These are phyloP conservation scores for Lodderomyces elongisporus DNA, from an alignment of 1,139 yeast genomes.

Conservation along the genomic window DNA sequence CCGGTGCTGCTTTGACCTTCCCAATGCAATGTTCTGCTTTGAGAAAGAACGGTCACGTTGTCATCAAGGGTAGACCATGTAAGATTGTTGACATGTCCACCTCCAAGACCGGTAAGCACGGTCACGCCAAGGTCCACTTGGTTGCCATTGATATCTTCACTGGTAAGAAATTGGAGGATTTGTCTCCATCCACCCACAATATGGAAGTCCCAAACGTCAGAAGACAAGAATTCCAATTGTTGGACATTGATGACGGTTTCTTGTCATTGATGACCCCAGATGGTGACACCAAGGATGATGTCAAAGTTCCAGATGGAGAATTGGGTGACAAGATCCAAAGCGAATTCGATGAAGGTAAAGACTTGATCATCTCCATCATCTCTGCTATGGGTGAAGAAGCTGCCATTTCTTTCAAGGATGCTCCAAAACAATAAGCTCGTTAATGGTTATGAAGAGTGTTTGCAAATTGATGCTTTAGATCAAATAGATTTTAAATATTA, in stretches of 20 bases:
- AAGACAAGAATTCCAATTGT: constrained; percentile 94
- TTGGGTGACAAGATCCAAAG: constrained; percentile 87
- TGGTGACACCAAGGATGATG: constrained; percentile 99
- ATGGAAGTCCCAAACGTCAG: constrained; percentile 98
- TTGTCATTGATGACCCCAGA: constrained; percentile 94
- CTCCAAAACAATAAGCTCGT: constrained; percentile 56
- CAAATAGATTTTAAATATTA: too few relatives aligned
- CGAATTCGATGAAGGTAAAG: constrained; percentile 97
- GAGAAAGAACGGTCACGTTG: constrained; percentile 99
- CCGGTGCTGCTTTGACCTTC: constrained; percentile 98
- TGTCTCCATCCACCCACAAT: constrained; percentile 99
- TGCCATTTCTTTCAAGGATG: constrained; percentile 96
- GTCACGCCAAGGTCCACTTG: constrained; percentile 99
- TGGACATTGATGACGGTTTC: constrained; percentile 98
- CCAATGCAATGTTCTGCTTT: constrained; percentile 99
- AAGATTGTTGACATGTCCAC: constrained; percentile 99
- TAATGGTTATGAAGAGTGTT: constrained; percentile 2
- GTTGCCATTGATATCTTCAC: constrained; percentile 99
- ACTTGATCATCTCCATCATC: constrained; percentile 90
- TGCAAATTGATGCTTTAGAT: too few relatives aligned
- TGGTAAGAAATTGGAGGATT: constrained; percentile 98
- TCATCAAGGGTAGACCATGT: constrained; percentile 98
- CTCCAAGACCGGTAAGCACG: constrained; percentile 99
- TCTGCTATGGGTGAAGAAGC: constrained; percentile 99
- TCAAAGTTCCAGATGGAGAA: constrained; percentile 96